Base-by-base conservation (phyloP, 1,139 yeast genomes). In the Nakaseomyces glabratus region DNA sequence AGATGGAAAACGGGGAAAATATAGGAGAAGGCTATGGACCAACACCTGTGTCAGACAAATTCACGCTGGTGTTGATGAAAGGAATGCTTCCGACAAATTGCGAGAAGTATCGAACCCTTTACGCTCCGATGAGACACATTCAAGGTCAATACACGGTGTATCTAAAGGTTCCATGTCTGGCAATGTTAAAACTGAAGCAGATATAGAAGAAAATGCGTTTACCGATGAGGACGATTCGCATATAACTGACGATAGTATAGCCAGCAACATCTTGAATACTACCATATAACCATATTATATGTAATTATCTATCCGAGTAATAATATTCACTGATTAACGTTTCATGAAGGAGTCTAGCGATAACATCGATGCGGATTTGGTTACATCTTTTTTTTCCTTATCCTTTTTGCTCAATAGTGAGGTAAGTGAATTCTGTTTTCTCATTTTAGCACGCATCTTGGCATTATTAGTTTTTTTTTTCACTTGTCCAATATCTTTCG, bases 21-120 rank as follows among this genome's bases (percentile, higher is more conserved):
- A 60, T 47, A 59, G 79, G 46, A 61, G 80, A 50, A 62, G 80
- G 48, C 61, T 77, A 51, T 73, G 80, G 80, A 57, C 65, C 1
- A 52, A 73, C 32, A 47, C 49, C 19, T 67, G 69, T 32, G 45
- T 44, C 16, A 54, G 63, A 36, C 36, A 41, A 21, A 40, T 39
- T 39, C 11, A 24, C 21, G 17, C 33, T 17, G 20, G 28, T n/a
- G 33, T 14, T 6, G 39, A 34, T 18, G 39, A 38, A 7, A 43
- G 35, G 10, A 39, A 37, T 15, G 35, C 22, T n/a, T 29, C 36
- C 2, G 20, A 34, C 4, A 22, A 28, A 23, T 33, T 34, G 11
- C 47, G 41, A 17, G 47, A 40, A 28, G 40, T 43, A 6, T 39
- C 37, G 1, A 45, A 45, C 20, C 47, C 50, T 7, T 25, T 44